A percentile compares a stretch with the other conserved stretches of the same genome.
Conservation (phyloP, 1,284 basidiomycete genomes). For the Ustilago lituana region DNA sequence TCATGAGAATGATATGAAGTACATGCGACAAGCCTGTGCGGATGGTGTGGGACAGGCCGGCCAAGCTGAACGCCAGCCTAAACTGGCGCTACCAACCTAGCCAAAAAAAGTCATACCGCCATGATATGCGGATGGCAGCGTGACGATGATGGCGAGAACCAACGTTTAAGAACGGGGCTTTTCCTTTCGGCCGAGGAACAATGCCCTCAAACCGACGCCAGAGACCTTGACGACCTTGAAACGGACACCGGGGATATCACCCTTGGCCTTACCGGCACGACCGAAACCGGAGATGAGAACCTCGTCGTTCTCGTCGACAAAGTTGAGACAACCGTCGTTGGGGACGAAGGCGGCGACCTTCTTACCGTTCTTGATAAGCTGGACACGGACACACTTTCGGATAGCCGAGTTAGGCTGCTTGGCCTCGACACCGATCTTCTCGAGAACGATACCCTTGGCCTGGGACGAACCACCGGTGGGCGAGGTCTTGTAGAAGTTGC, state of each 20-base stretch:
- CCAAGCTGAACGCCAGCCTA: neutral
- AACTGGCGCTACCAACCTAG: neutral
- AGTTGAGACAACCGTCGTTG: conserved; percentile 99
- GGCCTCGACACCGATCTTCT: conserved; percentile 89
- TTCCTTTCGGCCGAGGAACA: conserved; percentile 64
- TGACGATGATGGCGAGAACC: neutral
- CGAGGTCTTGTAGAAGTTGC: conserved; percentile 99
- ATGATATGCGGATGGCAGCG: conserved; percentile 1
- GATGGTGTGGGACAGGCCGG: neutral
- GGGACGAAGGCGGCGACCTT: conserved; percentile 72
- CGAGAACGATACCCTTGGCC: conserved; percentile 99
- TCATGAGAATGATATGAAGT: conserved; percentile 29
- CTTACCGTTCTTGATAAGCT: conserved; percentile 99
- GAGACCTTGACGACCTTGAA: conserved; percentile 99
- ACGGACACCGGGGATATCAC: conserved; percentile 87
- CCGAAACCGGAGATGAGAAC: conserved; percentile 99
- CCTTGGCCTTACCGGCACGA: conserved; percentile 98
- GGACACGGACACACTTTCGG: conserved; percentile 99
- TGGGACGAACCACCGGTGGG: conserved; percentile 99
- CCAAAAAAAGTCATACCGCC: neutral
- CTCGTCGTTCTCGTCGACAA: conserved; percentile 91
- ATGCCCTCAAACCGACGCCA: conserved; percentile 83
- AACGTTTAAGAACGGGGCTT: conserved; percentile 63
- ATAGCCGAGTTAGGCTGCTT: conserved; percentile 99
- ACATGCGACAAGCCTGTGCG: conserved; percentile 18